phyloP scores from a whole-genome alignment of 1,284 basidiomycete species.

The Moesziomyces sp. region DNA sequence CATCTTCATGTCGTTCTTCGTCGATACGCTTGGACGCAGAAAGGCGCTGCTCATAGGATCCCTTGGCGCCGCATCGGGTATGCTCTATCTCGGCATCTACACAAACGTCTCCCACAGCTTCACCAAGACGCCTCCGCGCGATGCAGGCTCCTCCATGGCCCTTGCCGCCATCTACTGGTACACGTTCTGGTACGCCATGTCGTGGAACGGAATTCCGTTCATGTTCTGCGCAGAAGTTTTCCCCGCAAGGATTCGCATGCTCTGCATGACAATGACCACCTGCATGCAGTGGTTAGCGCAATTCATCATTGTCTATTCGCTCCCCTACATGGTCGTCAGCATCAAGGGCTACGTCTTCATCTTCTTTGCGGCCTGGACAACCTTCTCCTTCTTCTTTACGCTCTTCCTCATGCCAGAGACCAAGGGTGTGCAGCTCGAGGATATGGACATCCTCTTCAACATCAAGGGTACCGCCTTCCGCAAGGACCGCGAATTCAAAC shows the following conservation, averaged over 20 bases:
- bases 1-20: no score
- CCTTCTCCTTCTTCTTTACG: not conserved
- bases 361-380: conserved; percentile 28
- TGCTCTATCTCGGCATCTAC: conserved; percentile 4
- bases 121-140: not conserved
- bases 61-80: no score
- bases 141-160: not conserved
- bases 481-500: conserved; percentile 1
- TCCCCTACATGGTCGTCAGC: conserved; percentile 47
- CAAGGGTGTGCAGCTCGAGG: conserved; percentile 1
- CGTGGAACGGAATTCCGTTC: conserved; percentile 13
- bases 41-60: no score
- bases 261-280: conserved; percentile 46
- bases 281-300: conserved; percentile 34
- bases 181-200: conserved; percentile 3
- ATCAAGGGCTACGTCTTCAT: conserved; percentile 53
- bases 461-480: not conserved
- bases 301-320: conserved; percentile 50
- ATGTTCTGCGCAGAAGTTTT: conserved; percentile 51
- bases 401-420: no score
- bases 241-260: conserved; percentile 48
- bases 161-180: conserved; percentile 1
- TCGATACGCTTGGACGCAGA: no score
- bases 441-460: conserved; percentile 12
- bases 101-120: conserved; percentile 2